These are phyloP conservation scores for Senna siamea DNA, from an alignment of 306 rosid species.

Conservation along the genomic window DNA sequence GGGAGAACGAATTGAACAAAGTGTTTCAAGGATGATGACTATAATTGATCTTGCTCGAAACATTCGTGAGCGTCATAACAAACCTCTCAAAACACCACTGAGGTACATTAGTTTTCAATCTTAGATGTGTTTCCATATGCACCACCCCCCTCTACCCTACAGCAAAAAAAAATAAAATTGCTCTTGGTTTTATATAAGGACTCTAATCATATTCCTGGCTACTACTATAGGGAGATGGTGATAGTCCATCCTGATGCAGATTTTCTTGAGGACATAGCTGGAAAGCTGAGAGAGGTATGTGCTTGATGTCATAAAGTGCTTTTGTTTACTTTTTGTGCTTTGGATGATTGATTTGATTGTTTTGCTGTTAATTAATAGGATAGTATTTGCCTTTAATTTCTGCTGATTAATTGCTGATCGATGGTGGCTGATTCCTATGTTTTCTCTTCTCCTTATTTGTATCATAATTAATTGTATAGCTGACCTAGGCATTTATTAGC, in stretches of 20 bases:
- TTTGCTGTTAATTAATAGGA: constrained; percentile 16
- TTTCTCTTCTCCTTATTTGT: no score
- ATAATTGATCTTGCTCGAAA: constrained; percentile 95
- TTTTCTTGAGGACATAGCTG: constrained; percentile 88
- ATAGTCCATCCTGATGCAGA: constrained; percentile 90
- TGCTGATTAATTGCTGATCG: no score
- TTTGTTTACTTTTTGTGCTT: constrained; percentile 11
- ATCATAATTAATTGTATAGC: no score
- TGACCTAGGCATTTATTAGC: no score
- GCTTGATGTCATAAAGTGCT: not conserved
- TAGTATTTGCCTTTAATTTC: not conserved
- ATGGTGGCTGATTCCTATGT: no score
- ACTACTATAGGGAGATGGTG: constrained; percentile 78
- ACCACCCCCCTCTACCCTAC: not conserved
- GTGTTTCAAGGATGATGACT: constrained; percentile 92
- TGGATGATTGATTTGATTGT: constrained; percentile 3
- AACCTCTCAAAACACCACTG: constrained; percentile 90
- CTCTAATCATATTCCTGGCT: constrained; percentile 17
- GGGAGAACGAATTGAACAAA: constrained; percentile 87
- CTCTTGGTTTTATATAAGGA: constrained; percentile 15
- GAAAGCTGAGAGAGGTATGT: constrained; percentile 87
- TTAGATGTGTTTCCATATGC: not conserved
- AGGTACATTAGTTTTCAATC: constrained; percentile 54
- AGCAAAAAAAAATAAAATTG: not conserved
- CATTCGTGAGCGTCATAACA: constrained; percentile 94